A percentile compares a stretch with the other conserved stretches of the same genome.
These are phyloP conservation scores for Talaromyces sp. DNA, from an alignment of 2,329 filamentous ascomycete genomes.

Conservation along the genomic window DNA sequence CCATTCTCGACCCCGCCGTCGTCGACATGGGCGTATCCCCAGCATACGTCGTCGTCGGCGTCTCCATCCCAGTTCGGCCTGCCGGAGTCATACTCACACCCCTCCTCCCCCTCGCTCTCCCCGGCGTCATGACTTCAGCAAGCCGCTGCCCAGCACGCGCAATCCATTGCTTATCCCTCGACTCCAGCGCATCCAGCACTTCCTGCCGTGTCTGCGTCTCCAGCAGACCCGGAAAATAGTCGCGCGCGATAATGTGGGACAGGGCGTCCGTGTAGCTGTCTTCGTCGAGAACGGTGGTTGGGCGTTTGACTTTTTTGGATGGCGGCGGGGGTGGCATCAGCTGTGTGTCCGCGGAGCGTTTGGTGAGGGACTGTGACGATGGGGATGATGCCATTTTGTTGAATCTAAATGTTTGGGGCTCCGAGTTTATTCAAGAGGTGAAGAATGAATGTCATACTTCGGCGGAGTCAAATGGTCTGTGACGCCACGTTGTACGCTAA, in stretches of 20 bases:
- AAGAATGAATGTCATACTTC: not conserved
- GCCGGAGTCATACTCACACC: constrained; percentile 25
- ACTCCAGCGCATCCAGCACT: constrained; percentile 85
- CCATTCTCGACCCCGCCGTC: not conserved
- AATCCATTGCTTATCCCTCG: constrained; percentile 80
- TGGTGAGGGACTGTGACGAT: constrained; percentile 26
- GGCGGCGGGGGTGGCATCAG: constrained; percentile 85
- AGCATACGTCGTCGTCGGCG: constrained; percentile 30
- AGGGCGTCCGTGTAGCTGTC: constrained; percentile 86
- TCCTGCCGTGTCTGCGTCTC: constrained; percentile 85
- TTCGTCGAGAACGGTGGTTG: constrained; percentile 82
- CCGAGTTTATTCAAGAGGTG: not conserved
- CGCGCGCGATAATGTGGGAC: constrained; percentile 88
- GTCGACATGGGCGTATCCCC: constrained; percentile 69
- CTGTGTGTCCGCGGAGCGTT: constrained; percentile 39
- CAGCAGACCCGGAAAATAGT: constrained; percentile 90
- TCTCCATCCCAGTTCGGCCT: constrained; percentile 18
- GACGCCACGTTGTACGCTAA: not conserved
- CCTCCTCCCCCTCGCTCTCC: constrained; percentile 18
- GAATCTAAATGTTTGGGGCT: not conserved
- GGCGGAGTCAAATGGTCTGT: not conserved
- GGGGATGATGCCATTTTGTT: constrained; percentile 24
- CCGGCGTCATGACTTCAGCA: constrained; percentile 73
- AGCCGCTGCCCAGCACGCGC: constrained; percentile 68
- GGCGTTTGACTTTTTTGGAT: constrained; percentile 84